Evolutionary conservation across 768 basidiomycete species (phyloP), one percentile per base, ranked within the genome.

Genomic region (Phallus indusiatus): DNA sequence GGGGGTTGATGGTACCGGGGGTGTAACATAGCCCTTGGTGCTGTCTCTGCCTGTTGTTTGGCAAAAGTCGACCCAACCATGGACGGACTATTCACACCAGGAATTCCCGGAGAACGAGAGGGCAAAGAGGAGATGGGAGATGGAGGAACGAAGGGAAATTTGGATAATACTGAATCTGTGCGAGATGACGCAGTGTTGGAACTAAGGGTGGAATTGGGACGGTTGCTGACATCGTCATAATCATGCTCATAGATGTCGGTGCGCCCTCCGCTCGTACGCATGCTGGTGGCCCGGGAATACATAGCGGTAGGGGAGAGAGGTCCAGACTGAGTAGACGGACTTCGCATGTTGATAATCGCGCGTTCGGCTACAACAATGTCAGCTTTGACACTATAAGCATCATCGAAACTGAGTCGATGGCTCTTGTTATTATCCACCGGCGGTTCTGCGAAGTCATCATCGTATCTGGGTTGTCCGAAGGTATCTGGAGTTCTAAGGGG

Each of bases 61-160:
- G 36, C 21, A 11, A 54, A 50, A 60, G 28, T 37, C 2, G 56
- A 36, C 14, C 46, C 46, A 14, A 47, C 16, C 14, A 59, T 52
- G 28, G 47, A 17, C 21, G 54, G 24, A 11, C 18, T 56, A 62
- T 53, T 54, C 14, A 60, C 36, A 50, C 56, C 62, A 6, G 69
- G 48, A 18, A 18, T 35, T 37, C n/a, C 55, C n/a, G 57, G 57
- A 18, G 88, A 90, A 59, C 83, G 82, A 37, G 86, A 85, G 5
- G 87, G 87, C 2, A 86, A 83, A 61, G 88, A 77, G 64, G 88
- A 90, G 60, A 92, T 90, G 6, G 90, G 90, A 8, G 89, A 90
- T 1, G 90, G 90, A 21, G 90, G 90, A 9, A 93, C 89, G 68
- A 93, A 91, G 36, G 88, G 88, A 77, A 93, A 93, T 14, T 82